Evolutionary conservation across 257 asterid species (phyloP), one percentile per base, ranked within the genome.

Genomic region (Gynochthodes officinalis): DNA sequence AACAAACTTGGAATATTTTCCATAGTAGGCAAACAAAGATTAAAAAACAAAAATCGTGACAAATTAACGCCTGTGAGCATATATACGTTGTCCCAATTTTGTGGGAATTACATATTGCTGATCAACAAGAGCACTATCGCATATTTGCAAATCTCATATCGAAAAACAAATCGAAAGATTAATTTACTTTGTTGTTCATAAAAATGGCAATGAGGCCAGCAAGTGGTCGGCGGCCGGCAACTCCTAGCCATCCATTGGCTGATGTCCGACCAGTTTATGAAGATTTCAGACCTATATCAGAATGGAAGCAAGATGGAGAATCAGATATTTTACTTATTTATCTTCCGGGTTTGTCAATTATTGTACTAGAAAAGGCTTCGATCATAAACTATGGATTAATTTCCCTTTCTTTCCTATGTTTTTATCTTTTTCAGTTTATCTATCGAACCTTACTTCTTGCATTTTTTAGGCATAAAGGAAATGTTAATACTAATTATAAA

Each of bases 301-400:
- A 85, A 39, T 83, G 96, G 93, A 72, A 75, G 73, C 82, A 84
- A 66, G 89, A 86, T 27, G 84, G 81, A 46, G 89, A 87, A 49
- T 75, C 90, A 28, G 88, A 87, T 73, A 69, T 73, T 67, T 85
- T 93, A 39, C 71, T 66, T 23, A 67, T 93, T 35, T 35, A 73
- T 83, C 94, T 93, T 81, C 96, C 98, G 33, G 97, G 98, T 91
- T 42, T 25, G 54, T 50, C 23, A 11, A 1, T 60, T 46, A 4
- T 53, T 13, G 9, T 16, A 43, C 15, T 35, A 32, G 37, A 42
- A 7, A 42, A 5, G 48, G 48, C n/a, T n/a, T n/a, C n/a, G n/a
- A n/a, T n/a, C n/a, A n/a, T n/a, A n/a, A n/a, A 42, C 48, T 42
- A 13, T 42, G 48, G 48, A 46, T 46, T 12, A 11, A 46, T 46